Base-by-base conservation (phyloP, 2,329 filamentous ascomycete genomes). In the Colletotrichum sp. region DNA sequence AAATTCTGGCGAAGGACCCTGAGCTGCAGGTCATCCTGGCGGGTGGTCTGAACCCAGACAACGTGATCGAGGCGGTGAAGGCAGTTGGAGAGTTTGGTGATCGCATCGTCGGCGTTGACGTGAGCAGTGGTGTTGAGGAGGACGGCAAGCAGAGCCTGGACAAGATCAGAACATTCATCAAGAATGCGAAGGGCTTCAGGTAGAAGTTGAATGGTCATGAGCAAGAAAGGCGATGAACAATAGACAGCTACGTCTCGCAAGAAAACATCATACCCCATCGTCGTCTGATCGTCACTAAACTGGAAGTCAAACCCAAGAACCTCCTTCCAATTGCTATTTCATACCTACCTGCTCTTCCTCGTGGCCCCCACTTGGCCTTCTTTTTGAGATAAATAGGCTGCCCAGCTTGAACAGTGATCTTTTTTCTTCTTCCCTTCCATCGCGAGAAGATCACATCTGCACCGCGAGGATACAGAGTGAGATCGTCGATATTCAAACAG, bases 61-160 rank as follows among this genome's bases (percentile, higher is more conserved):
- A 98, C 81, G 94, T 99, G 7, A 87, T 87, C 2, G 87, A 91
- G 7, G 90, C 91, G 9, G 86, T 99, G 21, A 86, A 88, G 26
- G 89, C 90, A 16, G 86, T 96, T 18, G 93, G 92, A 1, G 87
- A 90, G 8, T 79, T 74, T 65, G 87, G 88, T 30, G 88, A 88
- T 12, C 91, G 93, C 75, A 91, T 98, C 15, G 87, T 96, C 38
- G 96, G 94, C 3, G 94, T 99, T 5, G 97, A 99, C 87, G 95
- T 98, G 24, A 98, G 96, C 84, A 98, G 95, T 81, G 98, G 98
- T 1, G 96, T 99, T 4, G 97, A 99, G 85, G 93, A 92, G 43
- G 91, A 94, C 79, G 96, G 96, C 4, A 88, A 92, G 82, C 97
- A 99, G 85, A 94, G 93, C 84, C 80, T 96, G 73, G 91, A 92